A percentile compares a stretch with the other conserved stretches of the same genome.
These are phyloP conservation scores for Chlorencoelia australis DNA, from an alignment of 2,329 filamentous ascomycete genomes.

Conservation along the genomic window DNA sequence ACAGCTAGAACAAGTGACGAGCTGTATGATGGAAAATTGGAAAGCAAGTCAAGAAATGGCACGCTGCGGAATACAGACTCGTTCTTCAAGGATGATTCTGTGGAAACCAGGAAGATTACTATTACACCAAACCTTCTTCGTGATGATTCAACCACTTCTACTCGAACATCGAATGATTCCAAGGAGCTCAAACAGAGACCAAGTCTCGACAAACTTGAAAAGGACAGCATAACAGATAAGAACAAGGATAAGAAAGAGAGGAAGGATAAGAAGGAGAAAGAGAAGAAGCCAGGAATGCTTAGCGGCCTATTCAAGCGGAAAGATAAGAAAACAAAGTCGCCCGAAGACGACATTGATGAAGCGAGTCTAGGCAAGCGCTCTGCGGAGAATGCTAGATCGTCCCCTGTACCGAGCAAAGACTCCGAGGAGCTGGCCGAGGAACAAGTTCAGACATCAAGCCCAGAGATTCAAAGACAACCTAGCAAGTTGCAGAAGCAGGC, in stretches of 20 bases:
- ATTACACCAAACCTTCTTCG: slow-evolving; percentile 86
- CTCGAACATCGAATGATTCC: slow-evolving; percentile 33
- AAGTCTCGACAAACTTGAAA: slow-evolving; percentile 71
- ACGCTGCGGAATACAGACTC: slow-evolving; percentile 88
- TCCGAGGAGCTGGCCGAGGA: slow-evolving; percentile 25
- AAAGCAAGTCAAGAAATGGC: slow-evolving; percentile 67
- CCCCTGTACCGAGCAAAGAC: slow-evolving; percentile 26
- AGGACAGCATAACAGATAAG: slow-evolving; percentile 53
- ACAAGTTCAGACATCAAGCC: slow-evolving; percentile 14
- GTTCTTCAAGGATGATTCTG: slow-evolving; percentile 92
- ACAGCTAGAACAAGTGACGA: slow-evolving; percentile 53
- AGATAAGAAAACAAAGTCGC: slow-evolving; percentile 35
- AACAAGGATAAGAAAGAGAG: slow-evolving; percentile 59
- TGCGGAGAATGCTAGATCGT: slow-evolving; percentile 32
- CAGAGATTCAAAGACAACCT: slow-evolving; percentile 40
- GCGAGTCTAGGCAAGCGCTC: slow-evolving; percentile 26
- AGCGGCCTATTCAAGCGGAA: slow-evolving; percentile 44
- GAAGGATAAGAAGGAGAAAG: slow-evolving; percentile 47
- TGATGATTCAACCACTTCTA: slow-evolving; percentile 51
- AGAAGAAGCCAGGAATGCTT: slow-evolving; percentile 48
- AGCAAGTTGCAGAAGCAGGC: slow-evolving; percentile 63
- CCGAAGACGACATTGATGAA: slow-evolving; percentile 44
- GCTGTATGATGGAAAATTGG: slow-evolving; percentile 44
- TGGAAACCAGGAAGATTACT: slow-evolving; percentile 95
- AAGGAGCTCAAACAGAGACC: slow-evolving; percentile 45